Conservation (phyloP, 345 rosid genomes). For the Hibiscus mutabilis region DNA sequence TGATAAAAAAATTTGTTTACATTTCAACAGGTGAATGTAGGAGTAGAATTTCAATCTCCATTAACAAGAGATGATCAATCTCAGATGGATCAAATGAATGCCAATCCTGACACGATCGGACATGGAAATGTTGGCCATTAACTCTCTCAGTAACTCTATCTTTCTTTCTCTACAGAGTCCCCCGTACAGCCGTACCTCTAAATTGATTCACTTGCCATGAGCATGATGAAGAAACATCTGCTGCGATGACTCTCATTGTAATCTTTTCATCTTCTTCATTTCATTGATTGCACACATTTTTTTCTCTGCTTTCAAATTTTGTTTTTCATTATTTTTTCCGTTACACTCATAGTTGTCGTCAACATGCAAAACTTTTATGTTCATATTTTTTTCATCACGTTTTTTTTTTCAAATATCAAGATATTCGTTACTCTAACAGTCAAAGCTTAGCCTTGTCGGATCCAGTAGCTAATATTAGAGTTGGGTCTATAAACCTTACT, state of each 20-base stretch:
- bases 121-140: neutral
- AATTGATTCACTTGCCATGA: neutral
- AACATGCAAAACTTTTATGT: neutral
- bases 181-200: too few relatives aligned
- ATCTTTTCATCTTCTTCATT: neutral
- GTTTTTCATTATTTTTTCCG: too few relatives aligned
- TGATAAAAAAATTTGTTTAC: neutral
- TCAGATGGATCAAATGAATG: neutral
- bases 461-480: slow-evolving; percentile 43
- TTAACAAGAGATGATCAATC: neutral
- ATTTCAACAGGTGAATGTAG: slow-evolving; percentile 1
- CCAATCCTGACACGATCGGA: neutral
- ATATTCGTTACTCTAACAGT: too few relatives aligned
- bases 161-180: too few relatives aligned
- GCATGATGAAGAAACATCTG: neutral
- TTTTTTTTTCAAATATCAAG: too few relatives aligned
- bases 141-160: neutral
- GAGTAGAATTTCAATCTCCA: neutral
- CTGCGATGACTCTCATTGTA: slow-evolving; percentile 1
- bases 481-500: slow-evolving; percentile 23
- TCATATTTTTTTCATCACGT: too few relatives aligned
- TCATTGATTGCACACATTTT: neutral
- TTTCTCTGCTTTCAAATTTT: too few relatives aligned
- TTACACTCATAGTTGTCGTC: neutral
- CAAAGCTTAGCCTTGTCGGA: slow-evolving; percentile 7